These are phyloP conservation scores for Bullera alba DNA, from an alignment of 768 basidiomycete genomes.

Conservation along the genomic window DNA sequence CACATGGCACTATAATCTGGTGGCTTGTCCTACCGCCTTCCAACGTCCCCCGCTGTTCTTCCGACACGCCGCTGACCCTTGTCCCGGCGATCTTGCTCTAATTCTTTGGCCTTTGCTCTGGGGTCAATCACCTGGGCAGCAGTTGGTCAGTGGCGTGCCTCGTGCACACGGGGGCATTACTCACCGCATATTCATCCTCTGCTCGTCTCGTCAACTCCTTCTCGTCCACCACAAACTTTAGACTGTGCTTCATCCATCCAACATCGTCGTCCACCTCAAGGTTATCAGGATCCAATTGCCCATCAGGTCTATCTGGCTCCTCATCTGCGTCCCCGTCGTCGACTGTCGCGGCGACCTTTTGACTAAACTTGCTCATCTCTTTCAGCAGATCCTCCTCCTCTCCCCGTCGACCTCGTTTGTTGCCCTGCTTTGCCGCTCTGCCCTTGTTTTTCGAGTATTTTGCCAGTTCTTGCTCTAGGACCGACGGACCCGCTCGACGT, in stretches of 20 bases:
- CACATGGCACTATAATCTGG: too few relatives aligned
- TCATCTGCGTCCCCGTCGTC: conserved; percentile 16
- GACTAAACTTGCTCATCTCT: conserved; percentile 36
- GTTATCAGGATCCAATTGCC: conserved; percentile 10
- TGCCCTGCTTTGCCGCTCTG: conserved; percentile 52
- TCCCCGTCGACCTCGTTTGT: conserved; percentile 56
- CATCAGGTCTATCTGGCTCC: conserved; percentile 1
- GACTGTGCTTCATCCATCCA: conserved; percentile 41
- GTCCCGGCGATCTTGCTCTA: conserved; percentile 18
- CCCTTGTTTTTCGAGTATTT: conserved; percentile 66
- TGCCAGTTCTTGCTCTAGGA: conserved; percentile 71
- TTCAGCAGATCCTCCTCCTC: conserved; percentile 43
- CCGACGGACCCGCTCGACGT: conserved; percentile 56
- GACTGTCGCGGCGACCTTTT: conserved; percentile 19
- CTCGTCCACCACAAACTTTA: conserved; percentile 39
- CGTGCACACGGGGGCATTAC: conserved; percentile 2
- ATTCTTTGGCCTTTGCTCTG: conserved; percentile 37
- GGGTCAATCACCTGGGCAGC: conserved; percentile 43
- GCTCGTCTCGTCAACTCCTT: conserved; percentile 41
- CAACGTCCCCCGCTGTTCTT: conserved; percentile 24
- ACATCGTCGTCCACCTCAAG: conserved; percentile 46
- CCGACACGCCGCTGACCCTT: conserved; percentile 17
- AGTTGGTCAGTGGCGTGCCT: neutral
- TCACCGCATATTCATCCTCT: conserved; percentile 44
- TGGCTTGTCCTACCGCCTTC: too few relatives aligned